Conservation (phyloP, 495 filamentous ascomycete species). For the Aspergillus biplanus region DNA sequence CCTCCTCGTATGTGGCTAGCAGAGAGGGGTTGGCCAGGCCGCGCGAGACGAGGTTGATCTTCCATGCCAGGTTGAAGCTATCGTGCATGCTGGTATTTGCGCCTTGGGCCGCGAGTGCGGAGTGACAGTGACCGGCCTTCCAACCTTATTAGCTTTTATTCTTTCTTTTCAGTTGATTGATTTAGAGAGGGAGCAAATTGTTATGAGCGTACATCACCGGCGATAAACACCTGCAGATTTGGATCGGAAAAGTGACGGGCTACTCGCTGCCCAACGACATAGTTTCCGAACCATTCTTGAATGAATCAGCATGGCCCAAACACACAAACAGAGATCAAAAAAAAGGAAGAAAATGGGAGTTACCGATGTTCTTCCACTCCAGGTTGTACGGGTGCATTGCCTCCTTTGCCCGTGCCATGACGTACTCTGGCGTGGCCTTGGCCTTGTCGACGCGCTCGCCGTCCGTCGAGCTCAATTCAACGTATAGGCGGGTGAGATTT, state of each 20-base stretch:
- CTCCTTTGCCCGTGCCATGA: constrained; percentile 65
- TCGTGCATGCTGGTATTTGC: constrained; percentile 88
- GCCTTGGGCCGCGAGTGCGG: constrained; percentile 86
- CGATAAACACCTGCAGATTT: constrained; percentile 69
- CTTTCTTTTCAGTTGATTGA: not conserved
- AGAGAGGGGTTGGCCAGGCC: constrained; percentile 60
- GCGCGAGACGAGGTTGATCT: constrained; percentile 69
- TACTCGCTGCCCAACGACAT: constrained; percentile 75
- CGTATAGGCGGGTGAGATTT: constrained; percentile 75
- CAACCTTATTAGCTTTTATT: not conserved
- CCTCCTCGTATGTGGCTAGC: constrained; percentile 73
- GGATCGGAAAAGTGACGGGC: constrained; percentile 69
- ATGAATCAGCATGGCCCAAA: not conserved
- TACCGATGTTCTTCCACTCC: constrained; percentile 62
- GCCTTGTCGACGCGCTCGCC: constrained; percentile 62
- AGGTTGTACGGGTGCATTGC: constrained; percentile 70
- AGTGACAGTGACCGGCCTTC: constrained; percentile 70
- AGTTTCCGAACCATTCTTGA: constrained; percentile 63
- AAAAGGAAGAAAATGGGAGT: constrained; percentile 15
- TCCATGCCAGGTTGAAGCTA: constrained; percentile 81
- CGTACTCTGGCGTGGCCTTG: constrained; percentile 67
- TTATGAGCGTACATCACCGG: constrained; percentile 69
- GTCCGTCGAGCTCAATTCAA: constrained; percentile 72
- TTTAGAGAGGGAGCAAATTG: not conserved
- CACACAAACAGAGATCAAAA: not conserved